Evolutionary conservation across 768 basidiomycete species (phyloP).

Genomic region (Artomyces pyxidatus): DNA sequence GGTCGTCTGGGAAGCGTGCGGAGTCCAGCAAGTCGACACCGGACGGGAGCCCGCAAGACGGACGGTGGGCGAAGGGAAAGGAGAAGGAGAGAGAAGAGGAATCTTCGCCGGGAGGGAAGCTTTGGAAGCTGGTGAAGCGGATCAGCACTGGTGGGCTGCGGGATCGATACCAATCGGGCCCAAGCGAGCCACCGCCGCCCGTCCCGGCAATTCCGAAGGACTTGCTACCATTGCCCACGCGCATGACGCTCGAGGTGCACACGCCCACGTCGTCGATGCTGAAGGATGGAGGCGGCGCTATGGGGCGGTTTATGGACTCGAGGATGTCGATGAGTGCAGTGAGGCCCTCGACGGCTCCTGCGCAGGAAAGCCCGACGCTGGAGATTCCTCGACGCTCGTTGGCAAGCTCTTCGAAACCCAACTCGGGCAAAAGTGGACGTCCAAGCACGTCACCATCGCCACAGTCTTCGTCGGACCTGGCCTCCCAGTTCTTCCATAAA

Average conservation of each 20-base stretch:
- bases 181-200: constrained; percentile 35
- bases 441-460: constrained; percentile 56
- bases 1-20: background rate
- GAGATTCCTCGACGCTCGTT: background rate
- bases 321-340: constrained; percentile 19
- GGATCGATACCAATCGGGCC: constrained; percentile 36
- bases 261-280: constrained; percentile 2
- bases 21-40: background rate
- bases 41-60: background rate
- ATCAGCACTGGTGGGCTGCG: constrained; percentile 58
- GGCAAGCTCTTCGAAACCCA: too few species aligned
- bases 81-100: constrained; percentile 24
- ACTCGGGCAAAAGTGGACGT: constrained; percentile 18
- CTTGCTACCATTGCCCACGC: constrained; percentile 12
- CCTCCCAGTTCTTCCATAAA: constrained; percentile 40
- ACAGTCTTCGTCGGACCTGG: constrained; percentile 47
- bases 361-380: constrained; percentile 6
- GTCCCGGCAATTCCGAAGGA: constrained; percentile 53
- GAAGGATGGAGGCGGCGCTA: constrained; percentile 9
- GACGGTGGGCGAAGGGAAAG: constrained; percentile 7
- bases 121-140: constrained; percentile 67
- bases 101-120: constrained; percentile 27
- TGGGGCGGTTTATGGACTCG: constrained; percentile 19
- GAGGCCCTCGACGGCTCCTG: constrained; percentile 16
- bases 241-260: constrained; percentile 20